Base-by-base conservation (phyloP, 495 filamentous ascomycete genomes). In the Penicillium tannophilum region DNA sequence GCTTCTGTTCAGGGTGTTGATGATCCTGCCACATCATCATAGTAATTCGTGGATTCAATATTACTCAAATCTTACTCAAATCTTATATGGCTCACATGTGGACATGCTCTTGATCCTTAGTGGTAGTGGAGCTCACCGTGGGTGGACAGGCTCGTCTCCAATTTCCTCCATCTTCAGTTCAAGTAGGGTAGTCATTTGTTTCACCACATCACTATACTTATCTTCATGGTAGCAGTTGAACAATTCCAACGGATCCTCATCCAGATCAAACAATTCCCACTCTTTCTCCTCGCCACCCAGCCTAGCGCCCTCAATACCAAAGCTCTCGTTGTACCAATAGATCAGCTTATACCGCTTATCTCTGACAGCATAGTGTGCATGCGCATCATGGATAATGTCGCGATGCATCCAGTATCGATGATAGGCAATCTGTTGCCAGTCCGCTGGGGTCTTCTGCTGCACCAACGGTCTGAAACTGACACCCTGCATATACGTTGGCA, bases 381-480 rank as follows among this genome's bases (percentile, higher is more conserved):
- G 66, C 6, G 71, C 71, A 30, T 74, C 63, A 55, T 78, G 75
- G 30, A 72, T 71, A 8, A 67, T 54, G 52, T 79, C 75, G n/a
- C 66, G 65, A 57, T 79, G 69, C 75, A 79, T 79, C 76, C 75
- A 79, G 55, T 78, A 79, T 6, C 76, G 68, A 48, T 79, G 75
- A 54, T 79, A 79, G 0, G 76, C 76, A 0, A 78, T 65, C 53
- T 79, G 73, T 52, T 78, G 72, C 76, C 74, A 79, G 23, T 72
- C 70, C 0, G 45, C 30, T 0, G 72, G 74, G 4, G 67, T 72
- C 20, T 66, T 39, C 23, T 68, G 66, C 10, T 59, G 50, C 41
- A 78, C 20, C 11, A 76, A 45, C 3, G 51, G 6, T 3, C 62
- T 63, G 59, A 78, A 78, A 12, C 61, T 68, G 10, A 71, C 56